These are phyloP conservation scores for Aeminium ludgeri DNA, from an alignment of 495 filamentous ascomycete genomes.

Conservation along the genomic window DNA sequence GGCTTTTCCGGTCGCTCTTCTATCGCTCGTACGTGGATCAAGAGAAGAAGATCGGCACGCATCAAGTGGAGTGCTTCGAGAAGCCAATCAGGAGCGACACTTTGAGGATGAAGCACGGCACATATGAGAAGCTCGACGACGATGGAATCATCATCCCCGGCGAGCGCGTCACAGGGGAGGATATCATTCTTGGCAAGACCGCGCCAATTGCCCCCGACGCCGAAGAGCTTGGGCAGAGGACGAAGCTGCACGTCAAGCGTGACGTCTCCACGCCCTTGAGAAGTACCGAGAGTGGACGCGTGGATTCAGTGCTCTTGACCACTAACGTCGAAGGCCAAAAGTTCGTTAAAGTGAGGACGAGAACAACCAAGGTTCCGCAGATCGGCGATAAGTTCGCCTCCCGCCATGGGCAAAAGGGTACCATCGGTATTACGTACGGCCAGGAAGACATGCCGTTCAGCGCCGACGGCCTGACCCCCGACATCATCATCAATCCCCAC, in stretches of 20 bases:
- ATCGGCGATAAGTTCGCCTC: constrained; percentile 99
- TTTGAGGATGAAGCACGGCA: constrained; percentile 77
- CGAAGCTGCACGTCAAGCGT: constrained; percentile 74
- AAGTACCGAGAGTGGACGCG: constrained; percentile 89
- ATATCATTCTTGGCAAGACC: constrained; percentile 98
- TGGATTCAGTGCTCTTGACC: constrained; percentile 82
- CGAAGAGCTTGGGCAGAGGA: constrained; percentile 84
- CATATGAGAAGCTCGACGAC: constrained; percentile 93
- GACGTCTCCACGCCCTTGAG: constrained; percentile 89
- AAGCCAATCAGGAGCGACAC: constrained; percentile 82
- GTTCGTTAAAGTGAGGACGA: constrained; percentile 92
- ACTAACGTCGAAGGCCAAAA: constrained; percentile 80
- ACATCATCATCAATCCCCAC: constrained; percentile 98
- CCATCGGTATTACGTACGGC: constrained; percentile 92
- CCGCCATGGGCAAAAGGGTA: constrained; percentile 97
- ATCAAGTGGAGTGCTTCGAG: constrained; percentile 80
- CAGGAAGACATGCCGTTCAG: constrained; percentile 99
- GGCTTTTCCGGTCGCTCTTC: constrained; percentile 92
- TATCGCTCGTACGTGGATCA: constrained; percentile 92
- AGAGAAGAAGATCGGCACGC: constrained; percentile 85
- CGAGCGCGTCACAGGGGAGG: constrained; percentile 85
- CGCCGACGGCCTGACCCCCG: constrained; percentile 72
- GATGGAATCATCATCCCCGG: constrained; percentile 89
- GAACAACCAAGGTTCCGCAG: constrained; percentile 94
- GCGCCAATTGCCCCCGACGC: constrained; percentile 82